These are phyloP conservation scores for Berkeleyomyces rouxiae DNA, from an alignment of 2,329 filamentous ascomycete genomes.

Conservation along the genomic window DNA sequence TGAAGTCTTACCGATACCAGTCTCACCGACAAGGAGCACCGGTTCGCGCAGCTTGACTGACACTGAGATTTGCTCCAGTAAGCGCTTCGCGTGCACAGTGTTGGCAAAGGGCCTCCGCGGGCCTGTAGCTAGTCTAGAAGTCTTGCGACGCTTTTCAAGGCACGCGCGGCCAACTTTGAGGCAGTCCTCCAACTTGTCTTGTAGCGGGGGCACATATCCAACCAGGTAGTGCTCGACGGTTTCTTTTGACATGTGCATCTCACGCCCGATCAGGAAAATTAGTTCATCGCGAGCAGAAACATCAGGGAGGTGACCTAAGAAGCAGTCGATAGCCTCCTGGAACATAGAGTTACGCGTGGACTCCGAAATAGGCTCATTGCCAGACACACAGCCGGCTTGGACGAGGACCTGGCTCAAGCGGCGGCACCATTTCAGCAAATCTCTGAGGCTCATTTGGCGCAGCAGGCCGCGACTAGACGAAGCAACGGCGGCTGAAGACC, in stretches of 20 bases:
- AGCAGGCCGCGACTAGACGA: slow-evolving; percentile 31
- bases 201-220: slow-evolving; percentile 53
- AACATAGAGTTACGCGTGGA: slow-evolving; percentile 68
- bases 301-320: slow-evolving; percentile 64
- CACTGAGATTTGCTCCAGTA: slow-evolving; percentile 77
- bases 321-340: slow-evolving; percentile 84
- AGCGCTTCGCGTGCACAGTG: slow-evolving; percentile 65
- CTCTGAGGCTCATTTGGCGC: slow-evolving; percentile 50
- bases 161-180: slow-evolving; percentile 50
- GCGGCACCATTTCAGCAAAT: slow-evolving; percentile 82
- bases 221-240: slow-evolving; percentile 61
- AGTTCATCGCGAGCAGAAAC: slow-evolving; percentile 41
- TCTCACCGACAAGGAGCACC: slow-evolving; percentile 90
- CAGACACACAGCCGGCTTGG: slow-evolving; percentile 43
- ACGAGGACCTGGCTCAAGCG: slow-evolving; percentile 53
- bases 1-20: slow-evolving; percentile 94
- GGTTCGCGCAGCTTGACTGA: slow-evolving; percentile 76
- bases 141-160: slow-evolving; percentile 39
- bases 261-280: slow-evolving; percentile 59
- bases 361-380: slow-evolving; percentile 56
- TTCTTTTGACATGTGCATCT: slow-evolving; percentile 73
- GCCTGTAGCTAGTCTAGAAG: slow-evolving; percentile 31
- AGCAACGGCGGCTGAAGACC: slow-evolving; percentile 15
- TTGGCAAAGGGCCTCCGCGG: slow-evolving; percentile 63
- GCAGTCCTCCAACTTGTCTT: slow-evolving; percentile 36